Percentiles rank a stretch among this genome's conserved stretches.
Evolutionary conservation across 2,329 filamentous ascomycete genomes (phyloP).

Genomic region (Alternaria angustiovoidea): DNA sequence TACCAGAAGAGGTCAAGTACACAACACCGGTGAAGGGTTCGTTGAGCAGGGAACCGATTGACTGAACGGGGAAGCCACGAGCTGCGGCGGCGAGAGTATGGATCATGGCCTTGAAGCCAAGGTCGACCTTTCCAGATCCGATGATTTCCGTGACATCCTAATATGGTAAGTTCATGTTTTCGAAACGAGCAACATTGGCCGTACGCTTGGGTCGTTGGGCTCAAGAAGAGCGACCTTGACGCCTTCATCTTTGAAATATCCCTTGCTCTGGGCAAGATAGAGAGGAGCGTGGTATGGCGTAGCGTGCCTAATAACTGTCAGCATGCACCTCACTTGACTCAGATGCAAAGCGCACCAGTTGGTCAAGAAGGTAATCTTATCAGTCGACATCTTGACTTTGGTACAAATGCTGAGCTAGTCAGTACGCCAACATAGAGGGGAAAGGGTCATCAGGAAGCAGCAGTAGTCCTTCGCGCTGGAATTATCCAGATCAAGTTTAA

Average conservation of each 20-base stretch:
- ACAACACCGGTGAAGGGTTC: constrained; percentile 83
- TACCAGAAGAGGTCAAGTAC: constrained; percentile 77
- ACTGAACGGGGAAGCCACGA: constrained; percentile 74
- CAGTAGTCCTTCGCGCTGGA: constrained; percentile 83
- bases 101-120: constrained; percentile 86
- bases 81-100: constrained; percentile 82
- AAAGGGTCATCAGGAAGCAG: constrained; percentile 65
- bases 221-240: constrained; percentile 80
- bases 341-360: constrained; percentile 69
- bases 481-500: constrained; percentile 88
- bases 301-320: constrained; percentile 69
- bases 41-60: constrained; percentile 77
- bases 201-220: constrained; percentile 77
- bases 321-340: constrained; percentile 6
- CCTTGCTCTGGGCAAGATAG: constrained; percentile 78
- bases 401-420: constrained; percentile 55
- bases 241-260: constrained; percentile 77
- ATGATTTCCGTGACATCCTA: constrained; percentile 83
- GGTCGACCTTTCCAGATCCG: constrained; percentile 76
- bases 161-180: neutral
- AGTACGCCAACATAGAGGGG: constrained; percentile 38
- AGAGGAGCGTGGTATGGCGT: constrained; percentile 82
- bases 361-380: constrained; percentile 85
- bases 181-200: constrained; percentile 18
- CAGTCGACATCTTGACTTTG: constrained; percentile 72